Evolutionary conservation across 148 eudicot species (phyloP), one percentile per base, ranked within the genome.

Genomic region (Silene uniflora): DNA sequence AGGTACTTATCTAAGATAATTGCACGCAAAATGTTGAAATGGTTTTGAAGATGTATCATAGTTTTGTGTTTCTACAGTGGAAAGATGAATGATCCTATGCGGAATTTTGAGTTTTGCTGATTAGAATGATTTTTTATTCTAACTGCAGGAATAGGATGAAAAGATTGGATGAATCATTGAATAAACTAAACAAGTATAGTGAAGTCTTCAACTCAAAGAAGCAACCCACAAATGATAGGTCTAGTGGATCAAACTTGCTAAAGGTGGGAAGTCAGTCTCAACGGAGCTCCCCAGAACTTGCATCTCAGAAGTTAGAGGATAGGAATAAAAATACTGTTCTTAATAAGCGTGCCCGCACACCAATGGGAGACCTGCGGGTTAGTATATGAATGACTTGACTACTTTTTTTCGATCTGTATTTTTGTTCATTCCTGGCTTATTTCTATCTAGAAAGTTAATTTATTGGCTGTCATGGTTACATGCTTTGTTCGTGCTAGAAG

Each of bases 331-430:
- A 76, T 80, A 73, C 58, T 78, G 83, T 75, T 84, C 89, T 80
- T 58, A 91, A 86, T 83, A 93, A 89, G 89, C 93, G 98, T 77
- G 82, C 83, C 44, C 93, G 98, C 67, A 89, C 98, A 63, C 89
- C 98, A 67, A 79, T 89, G 73, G 88, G 90, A 74, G 96, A 93
- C 73, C 63, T 84, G 79, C 89, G 87, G 98, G 98, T 93, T 76
- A 70, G 91, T 82, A 69, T 59, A 64, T 29, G 5, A 76, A 54
- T 62, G 62, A 49, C 73, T 60, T 19, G 10, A 42, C 69, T 67
- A 23, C 46, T 60, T 21, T 29, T 29, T 62, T 4, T 52, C 64
- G 21, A 46, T 14, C n/a, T 39, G 19, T 7, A 10, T 10, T 14
- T 16, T 13, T 44, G 52, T 52, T 63, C 16, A 8, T 62, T 14